These are phyloP conservation scores for Pyronema domesticum DNA, from an alignment of 495 filamentous ascomycete genomes.

Conservation along the genomic window DNA sequence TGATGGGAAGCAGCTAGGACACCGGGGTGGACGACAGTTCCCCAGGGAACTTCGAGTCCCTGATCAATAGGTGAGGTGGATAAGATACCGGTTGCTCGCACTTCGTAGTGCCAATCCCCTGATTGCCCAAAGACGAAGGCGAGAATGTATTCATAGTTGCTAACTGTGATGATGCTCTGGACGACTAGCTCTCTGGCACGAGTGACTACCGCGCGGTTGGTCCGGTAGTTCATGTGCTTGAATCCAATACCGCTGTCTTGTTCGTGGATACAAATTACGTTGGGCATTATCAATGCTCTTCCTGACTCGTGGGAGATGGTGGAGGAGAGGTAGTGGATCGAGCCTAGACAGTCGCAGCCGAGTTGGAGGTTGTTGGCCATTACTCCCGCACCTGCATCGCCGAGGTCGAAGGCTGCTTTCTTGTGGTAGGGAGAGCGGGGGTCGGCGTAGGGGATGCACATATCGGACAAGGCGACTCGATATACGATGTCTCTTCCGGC, in stretches of 20 bases:
- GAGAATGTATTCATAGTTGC: conserved; percentile 57
- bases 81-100: conserved; percentile 71
- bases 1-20: conserved; percentile 61
- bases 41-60: conserved; percentile 49
- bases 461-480: conserved; percentile 51
- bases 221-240: conserved; percentile 74
- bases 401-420: conserved; percentile 65
- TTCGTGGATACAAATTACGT: conserved; percentile 65
- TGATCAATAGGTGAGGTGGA: conserved; percentile 67
- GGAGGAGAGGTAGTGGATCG: conserved; percentile 54
- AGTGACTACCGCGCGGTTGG: conserved; percentile 45
- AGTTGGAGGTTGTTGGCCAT: conserved; percentile 59
- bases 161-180: conserved; percentile 43
- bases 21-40: conserved; percentile 73
- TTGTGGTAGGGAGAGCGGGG: conserved; percentile 55
- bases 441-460: conserved; percentile 64
- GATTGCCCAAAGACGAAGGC: conserved; percentile 76
- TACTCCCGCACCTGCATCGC: conserved; percentile 54
- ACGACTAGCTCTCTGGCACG: conserved; percentile 55
- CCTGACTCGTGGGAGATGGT: conserved; percentile 40
- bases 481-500: conserved; percentile 49
- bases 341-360: conserved; percentile 54
- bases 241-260: conserved; percentile 57
- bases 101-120: conserved; percentile 62
- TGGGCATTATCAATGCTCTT: conserved; percentile 41